A percentile compares a stretch with the other conserved stretches of the same genome.
These are phyloP conservation scores for Diutina mesorugosa DNA, from an alignment of 1,139 yeast species.

Conservation along the genomic window DNA sequence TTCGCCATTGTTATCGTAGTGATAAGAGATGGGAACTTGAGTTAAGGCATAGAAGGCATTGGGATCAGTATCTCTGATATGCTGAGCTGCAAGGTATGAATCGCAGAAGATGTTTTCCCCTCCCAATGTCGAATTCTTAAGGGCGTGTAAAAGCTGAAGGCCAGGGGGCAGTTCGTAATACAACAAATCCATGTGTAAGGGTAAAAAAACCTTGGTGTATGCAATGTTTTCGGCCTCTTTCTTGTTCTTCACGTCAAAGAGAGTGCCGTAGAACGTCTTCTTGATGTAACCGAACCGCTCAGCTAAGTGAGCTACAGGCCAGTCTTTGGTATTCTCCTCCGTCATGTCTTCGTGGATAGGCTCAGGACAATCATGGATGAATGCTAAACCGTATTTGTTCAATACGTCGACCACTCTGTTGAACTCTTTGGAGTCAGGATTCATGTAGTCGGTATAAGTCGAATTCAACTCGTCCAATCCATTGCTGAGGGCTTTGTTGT, in stretches of 20 bases:
- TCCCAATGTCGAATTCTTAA: conserved; percentile 50
- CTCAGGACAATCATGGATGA: conserved; percentile 31
- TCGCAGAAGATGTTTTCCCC: conserved; percentile 72
- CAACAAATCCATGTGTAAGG: conserved; percentile 69
- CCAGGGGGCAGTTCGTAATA: conserved; percentile 85
- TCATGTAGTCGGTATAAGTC: conserved; percentile 29
- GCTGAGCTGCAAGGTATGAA: conserved; percentile 53
- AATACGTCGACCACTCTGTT: conserved; percentile 30
- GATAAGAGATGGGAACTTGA: conserved; percentile 56
- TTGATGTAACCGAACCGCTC: conserved; percentile 57
- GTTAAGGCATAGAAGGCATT: conserved; percentile 53
- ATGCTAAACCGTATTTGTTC: conserved; percentile 46
- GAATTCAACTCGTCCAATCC: conserved; percentile 14
- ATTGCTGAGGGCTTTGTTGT: conserved; percentile 9
- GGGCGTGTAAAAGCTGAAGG: conserved; percentile 55
- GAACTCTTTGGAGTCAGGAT: conserved; percentile 19
- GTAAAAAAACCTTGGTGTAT: conserved; percentile 52
- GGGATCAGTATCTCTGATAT: conserved; percentile 42
- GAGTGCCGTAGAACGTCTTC: conserved; percentile 60
- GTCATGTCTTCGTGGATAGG: conserved; percentile 7
- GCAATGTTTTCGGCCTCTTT: conserved; percentile 61
- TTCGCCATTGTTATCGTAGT: conserved; percentile 53
- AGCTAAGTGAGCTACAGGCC: conserved; percentile 41
- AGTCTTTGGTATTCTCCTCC: conserved; percentile 17
- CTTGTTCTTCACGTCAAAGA: conserved; percentile 56